Conservation (phyloP, 2,329 filamentous ascomycete species). For the Monilinia fructigena region DNA sequence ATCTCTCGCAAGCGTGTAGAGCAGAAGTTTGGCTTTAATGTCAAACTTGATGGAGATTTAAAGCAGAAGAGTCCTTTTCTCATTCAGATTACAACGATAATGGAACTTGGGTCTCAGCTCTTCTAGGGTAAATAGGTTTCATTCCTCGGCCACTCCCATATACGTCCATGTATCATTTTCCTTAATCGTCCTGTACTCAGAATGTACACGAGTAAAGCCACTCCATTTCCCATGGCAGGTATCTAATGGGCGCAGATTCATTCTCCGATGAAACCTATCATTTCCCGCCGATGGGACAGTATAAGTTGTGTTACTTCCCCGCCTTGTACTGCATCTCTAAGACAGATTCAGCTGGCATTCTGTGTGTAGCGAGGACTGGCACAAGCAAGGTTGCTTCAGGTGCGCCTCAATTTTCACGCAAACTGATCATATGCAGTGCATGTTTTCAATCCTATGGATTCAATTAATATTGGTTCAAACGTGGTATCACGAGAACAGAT, state of each 20-base stretch:
- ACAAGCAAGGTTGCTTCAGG: slow-evolving; percentile 2
- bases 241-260: background rate
- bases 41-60: background rate
- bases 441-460: background rate
- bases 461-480: background rate
- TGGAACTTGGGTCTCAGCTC: background rate
- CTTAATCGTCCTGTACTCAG: background rate
- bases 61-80: background rate
- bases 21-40: slow-evolving; percentile 2
- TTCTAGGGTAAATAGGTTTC: background rate
- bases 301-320: background rate
- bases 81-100: background rate
- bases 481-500: background rate
- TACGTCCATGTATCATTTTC: background rate
- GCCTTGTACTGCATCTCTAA: background rate
- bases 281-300: background rate
- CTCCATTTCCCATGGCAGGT: background rate
- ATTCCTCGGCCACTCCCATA: background rate
- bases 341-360: slow-evolving; percentile 6
- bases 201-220: background rate
- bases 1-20: slow-evolving; percentile 14
- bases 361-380: background rate
- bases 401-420: background rate
- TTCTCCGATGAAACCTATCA: slow-evolving; percentile 2
- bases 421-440: background rate